A percentile compares a stretch with the other conserved stretches of the same genome.
These are phyloP conservation scores for Boletellus ananiceps DNA, from an alignment of 768 basidiomycete species.

Conservation along the genomic window DNA sequence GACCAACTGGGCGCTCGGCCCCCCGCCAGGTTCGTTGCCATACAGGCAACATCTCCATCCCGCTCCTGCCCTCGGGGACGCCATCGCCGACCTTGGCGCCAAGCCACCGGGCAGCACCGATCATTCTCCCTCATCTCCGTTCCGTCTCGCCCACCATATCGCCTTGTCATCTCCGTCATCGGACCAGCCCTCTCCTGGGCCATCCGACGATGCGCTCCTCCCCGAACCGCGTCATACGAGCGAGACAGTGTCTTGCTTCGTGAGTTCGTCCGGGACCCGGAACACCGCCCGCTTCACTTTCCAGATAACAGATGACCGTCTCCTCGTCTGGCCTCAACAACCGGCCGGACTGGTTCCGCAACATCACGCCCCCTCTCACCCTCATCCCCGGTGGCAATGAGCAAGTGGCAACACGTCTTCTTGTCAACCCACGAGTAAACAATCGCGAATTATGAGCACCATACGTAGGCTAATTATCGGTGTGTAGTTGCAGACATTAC, in stretches of 20 bases:
- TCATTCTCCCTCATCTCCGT: constrained; percentile 19
- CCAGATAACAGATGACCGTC: constrained; percentile 20
- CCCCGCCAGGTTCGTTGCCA: constrained; percentile 16
- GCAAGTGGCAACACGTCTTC: not conserved
- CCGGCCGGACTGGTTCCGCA: too few species aligned
- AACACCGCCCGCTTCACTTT: constrained; percentile 19
- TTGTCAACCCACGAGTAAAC: not conserved
- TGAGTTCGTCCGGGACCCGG: constrained; percentile 26
- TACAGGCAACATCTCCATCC: constrained; percentile 53
- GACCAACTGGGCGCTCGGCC: constrained; percentile 58
- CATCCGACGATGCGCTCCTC: constrained; percentile 12
- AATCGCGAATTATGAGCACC: constrained; percentile 7
- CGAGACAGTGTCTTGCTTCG: constrained; percentile 23
- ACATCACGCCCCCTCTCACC: too few species aligned
- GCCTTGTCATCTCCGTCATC: constrained; percentile 30
- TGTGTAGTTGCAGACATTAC: constrained; percentile 7
- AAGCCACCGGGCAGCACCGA: constrained; percentile 8
- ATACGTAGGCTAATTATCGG: constrained; percentile 19
- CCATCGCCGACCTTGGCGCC: constrained; percentile 13
- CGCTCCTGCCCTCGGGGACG: constrained; percentile 32
- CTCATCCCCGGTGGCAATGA: not conserved
- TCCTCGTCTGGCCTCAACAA: constrained; percentile 6
- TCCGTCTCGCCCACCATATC: constrained; percentile 38
- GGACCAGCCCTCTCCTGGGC: constrained; percentile 8
- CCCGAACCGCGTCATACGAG: constrained; percentile 20